phyloP scores from a whole-genome alignment of 805 yeast genomes.

The Wickerhamiella siamensis region DNA sequence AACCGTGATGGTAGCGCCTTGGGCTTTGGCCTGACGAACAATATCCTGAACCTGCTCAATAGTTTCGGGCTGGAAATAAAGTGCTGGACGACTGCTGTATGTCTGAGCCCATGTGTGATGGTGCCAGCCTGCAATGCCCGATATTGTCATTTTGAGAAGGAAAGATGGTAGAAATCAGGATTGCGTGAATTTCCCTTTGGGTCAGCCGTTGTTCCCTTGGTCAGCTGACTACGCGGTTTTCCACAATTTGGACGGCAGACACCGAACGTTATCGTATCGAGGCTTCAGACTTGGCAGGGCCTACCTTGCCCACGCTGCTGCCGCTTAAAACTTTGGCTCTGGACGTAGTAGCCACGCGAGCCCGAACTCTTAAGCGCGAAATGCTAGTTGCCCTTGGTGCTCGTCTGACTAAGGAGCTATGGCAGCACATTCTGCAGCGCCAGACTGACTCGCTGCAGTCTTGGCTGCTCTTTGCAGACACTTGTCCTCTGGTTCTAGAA shows the following conservation, averaged over 20 bases:
- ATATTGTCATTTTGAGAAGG: background rate
- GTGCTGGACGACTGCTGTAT: conserved; percentile 58
- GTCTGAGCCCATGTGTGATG: conserved; percentile 89
- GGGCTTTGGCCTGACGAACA: conserved; percentile 47
- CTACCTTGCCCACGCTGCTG: background rate
- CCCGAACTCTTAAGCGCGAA: background rate
- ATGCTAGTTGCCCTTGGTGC: background rate
- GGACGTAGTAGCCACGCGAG: background rate
- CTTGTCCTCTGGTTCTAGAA: background rate
- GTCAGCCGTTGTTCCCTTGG: background rate
- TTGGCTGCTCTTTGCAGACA: conserved; percentile 5
- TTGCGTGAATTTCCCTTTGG: conserved; percentile 1
- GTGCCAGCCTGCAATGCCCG: conserved; percentile 13
- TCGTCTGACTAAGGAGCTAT: conserved; percentile 2
- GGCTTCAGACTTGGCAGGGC: background rate
- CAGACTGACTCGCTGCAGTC: conserved; percentile 1
- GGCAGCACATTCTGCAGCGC: background rate
- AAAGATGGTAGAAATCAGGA: background rate
- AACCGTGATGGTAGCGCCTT: conserved; percentile 54
- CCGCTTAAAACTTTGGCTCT: background rate
- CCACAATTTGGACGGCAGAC: background rate
- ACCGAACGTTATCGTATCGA: background rate
- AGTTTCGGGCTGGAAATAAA: conserved; percentile 61
- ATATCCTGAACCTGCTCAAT: conserved; percentile 55
- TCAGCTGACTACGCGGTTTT: background rate